Evolutionary conservation across 495 filamentous ascomycete species (phyloP), one percentile per base, ranked within the genome.

Genomic region (Physcia stellaris): DNA sequence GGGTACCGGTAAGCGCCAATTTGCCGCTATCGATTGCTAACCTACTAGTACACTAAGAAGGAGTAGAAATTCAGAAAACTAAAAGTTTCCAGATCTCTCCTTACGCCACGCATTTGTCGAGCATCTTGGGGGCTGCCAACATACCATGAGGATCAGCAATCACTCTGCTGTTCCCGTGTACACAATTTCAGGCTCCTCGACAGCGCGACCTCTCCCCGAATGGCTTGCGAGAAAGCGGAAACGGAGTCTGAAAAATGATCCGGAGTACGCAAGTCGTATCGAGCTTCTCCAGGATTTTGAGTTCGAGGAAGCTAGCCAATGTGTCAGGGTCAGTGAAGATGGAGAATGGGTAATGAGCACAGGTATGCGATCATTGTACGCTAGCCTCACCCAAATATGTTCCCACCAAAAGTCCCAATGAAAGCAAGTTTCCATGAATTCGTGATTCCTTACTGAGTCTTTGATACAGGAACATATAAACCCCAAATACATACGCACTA

Each of bases 301-400:
- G 51, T 99, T 96, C 46, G 90, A 96, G 52, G 92, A 99, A 58
- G 86, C 92, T n/a, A 94, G 87, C 54, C 73, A 79, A 32, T 95
- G 88, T 55, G 70, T 99, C 32, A 67, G 85, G 24, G 80, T 85
- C 23, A 93, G 84, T 54, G 90, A 95, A 41, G 92, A 99, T 72
- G 87, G 88, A 24, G 79, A 96, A 51, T 99, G 90, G 83, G 84
- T 94, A 7, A 92, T 96, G 83, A 93, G 85, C 48, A 92, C 88
- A 46, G 90, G 88, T 71, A 73, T 60, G 56, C 70, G 24, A 1
- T 10, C 19, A 23, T 28, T 40, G 37, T 40, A 40, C 9, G 37
- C 22, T 16, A n/a, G n/a, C n/a, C n/a, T n/a, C n/a, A n/a, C n/a
- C n/a, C n/a, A n/a, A n/a, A n/a, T n/a, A n/a, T n/a, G n/a, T n/a